Evolutionary conservation across 75 land plant species (phyloP).

Genomic region (Gnetum montanum): DNA sequence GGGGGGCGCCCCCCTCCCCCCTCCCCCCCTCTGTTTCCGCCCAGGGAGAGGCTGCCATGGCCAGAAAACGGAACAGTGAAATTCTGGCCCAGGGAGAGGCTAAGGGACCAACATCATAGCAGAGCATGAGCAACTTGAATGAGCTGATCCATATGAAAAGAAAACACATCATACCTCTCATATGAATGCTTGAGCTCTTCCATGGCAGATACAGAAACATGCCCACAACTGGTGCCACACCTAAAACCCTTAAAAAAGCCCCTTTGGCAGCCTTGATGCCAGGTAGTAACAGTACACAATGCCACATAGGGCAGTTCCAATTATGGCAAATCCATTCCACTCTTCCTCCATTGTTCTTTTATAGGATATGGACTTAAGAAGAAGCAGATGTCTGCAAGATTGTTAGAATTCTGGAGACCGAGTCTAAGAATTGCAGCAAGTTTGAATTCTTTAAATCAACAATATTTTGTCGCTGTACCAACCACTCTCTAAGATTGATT

Average conservation of each 20-base stretch:
- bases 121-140: constrained; percentile 62
- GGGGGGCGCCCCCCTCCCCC: too few species aligned
- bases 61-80: constrained; percentile 18
- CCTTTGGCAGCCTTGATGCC: constrained; percentile 21
- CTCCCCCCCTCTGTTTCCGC: too few species aligned
- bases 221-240: constrained; percentile 34
- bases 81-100: constrained; percentile 10
- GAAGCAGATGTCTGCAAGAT: too few species aligned
- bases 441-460: too few species aligned
- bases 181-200: constrained; percentile 19
- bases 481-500: too few species aligned
- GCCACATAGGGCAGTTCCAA: not conserved
- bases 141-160: constrained; percentile 52
- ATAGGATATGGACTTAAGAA: too few species aligned
- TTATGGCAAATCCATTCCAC: not conserved
- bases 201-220: constrained; percentile 32
- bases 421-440: too few species aligned
- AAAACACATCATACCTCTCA: constrained; percentile 32
- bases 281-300: constrained; percentile 17
- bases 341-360: not conserved
- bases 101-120: constrained; percentile 49
- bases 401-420: too few species aligned
- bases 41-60: constrained; percentile 29
- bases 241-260: constrained; percentile 32
- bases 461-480: too few species aligned